These are phyloP conservation scores for Vigna mungo DNA, from an alignment of 306 rosid species.

Conservation along the genomic window DNA sequence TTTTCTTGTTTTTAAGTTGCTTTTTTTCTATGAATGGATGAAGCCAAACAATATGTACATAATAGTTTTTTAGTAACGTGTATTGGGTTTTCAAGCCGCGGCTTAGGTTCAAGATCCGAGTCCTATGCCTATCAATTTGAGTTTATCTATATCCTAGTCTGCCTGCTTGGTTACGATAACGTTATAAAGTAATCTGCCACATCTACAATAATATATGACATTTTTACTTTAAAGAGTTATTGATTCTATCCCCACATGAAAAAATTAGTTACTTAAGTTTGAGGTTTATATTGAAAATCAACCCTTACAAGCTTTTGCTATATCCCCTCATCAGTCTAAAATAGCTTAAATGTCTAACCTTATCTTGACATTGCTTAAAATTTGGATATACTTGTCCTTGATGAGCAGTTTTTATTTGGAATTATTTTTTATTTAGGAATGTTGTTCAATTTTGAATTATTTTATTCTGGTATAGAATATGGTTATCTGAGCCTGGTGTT, in stretches of 20 bases:
- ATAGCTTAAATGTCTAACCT: background rate
- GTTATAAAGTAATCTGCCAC: background rate
- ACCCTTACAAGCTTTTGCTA: background rate
- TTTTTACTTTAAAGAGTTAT: background rate
- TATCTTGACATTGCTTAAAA: conserved; percentile 1
- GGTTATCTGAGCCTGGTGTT: background rate
- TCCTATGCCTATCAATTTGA: conserved; percentile 16
- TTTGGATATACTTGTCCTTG: background rate
- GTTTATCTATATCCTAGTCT: background rate
- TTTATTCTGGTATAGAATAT: background rate
- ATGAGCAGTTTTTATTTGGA: background rate
- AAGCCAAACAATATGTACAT: conserved; percentile 1
- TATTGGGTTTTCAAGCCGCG: conserved; percentile 20
- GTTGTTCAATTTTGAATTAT: background rate
- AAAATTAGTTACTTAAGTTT: conserved; percentile 16
- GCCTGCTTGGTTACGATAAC: conserved; percentile 27
- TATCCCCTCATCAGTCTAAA: background rate
- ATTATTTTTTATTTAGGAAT: background rate
- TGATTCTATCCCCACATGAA: background rate
- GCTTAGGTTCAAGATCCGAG: conserved; percentile 25
- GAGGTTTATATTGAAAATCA: conserved; percentile 10
- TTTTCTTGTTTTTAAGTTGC: conserved; percentile 44
- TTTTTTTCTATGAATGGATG: conserved; percentile 22
- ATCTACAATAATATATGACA: background rate
- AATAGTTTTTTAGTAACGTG: background rate